A percentile compares a stretch with the other conserved stretches of the same genome.
phyloP scores from a whole-genome alignment of 139 green algal species.

The Picochlorum costavermella region DNA sequence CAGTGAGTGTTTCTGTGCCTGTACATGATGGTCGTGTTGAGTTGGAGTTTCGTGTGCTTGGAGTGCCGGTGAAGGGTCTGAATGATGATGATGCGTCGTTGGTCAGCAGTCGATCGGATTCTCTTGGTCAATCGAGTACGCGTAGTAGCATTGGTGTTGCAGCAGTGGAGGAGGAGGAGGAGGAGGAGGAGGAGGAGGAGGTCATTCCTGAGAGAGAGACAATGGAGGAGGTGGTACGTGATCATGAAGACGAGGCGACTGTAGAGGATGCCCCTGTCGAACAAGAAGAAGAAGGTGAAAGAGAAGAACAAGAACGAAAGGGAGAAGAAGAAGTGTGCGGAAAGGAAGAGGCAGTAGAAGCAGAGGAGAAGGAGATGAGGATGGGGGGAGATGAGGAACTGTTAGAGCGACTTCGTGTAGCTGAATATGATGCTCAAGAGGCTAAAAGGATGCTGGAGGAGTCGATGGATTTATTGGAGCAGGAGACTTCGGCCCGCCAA shows the following conservation, averaged over 20 bases:
- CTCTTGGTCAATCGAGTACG: background rate
- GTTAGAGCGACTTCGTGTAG: conserved; percentile 10
- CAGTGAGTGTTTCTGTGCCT: conserved; percentile 5
- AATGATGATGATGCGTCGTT: conserved; percentile 11
- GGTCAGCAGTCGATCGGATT: conserved; percentile 14
- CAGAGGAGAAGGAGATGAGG: background rate
- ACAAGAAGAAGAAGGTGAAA: conserved; percentile 3
- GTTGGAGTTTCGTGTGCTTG: background rate
- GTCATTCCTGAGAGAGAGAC: background rate
- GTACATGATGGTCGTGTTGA: background rate
- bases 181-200: background rate
- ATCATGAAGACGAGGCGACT: background rate
- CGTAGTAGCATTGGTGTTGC: background rate
- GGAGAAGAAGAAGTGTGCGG: background rate
- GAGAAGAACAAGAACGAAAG: no score
- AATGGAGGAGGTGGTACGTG: background rate
- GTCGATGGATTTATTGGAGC: conserved; percentile 23
- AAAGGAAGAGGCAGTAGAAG: background rate
- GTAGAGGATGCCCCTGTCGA: background rate
- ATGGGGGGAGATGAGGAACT: background rate
- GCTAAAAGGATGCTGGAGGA: conserved; percentile 21
- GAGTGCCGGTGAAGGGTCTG: background rate
- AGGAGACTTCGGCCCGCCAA: conserved; percentile 5
- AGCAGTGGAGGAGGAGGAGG: conserved; percentile 1
- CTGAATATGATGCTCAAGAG: conserved; percentile 13